A percentile compares a stretch with the other conserved stretches of the same genome.
Evolutionary conservation across 2,329 filamentous ascomycete species (phyloP).

Genomic region (Sarocladium oryzae): DNA sequence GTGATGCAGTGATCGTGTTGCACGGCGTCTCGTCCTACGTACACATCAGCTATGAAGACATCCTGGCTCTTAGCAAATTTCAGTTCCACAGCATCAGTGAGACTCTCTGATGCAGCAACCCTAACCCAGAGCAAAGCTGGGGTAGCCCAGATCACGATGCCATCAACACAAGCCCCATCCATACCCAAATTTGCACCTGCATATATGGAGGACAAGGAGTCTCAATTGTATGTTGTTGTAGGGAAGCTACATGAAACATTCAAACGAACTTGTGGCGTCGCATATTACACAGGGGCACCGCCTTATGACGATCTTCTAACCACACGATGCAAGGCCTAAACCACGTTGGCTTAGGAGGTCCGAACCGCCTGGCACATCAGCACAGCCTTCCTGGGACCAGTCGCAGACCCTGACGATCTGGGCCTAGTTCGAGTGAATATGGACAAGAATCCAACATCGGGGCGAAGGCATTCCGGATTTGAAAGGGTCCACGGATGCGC

Average conservation of each 20-base stretch:
- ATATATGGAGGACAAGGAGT: background rate
- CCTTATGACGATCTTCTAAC: background rate
- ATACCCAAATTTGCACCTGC: background rate
- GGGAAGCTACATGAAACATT: too few relatives aligned
- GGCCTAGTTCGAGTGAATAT: background rate
- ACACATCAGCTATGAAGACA: background rate
- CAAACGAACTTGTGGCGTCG: too few relatives aligned
- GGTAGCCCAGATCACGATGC: too few relatives aligned
- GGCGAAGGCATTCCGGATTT: background rate
- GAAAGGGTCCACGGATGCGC: background rate
- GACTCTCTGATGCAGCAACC: background rate
- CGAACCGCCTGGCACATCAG: background rate
- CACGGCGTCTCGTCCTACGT: background rate
- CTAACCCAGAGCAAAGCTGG: too few relatives aligned
- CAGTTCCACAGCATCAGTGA: background rate
- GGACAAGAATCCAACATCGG: background rate
- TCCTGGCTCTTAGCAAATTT: background rate
- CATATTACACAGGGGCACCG: background rate
- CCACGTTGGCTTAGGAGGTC: background rate
- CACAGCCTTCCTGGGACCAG: background rate
- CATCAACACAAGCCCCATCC: background rate
- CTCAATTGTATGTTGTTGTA: too few relatives aligned
- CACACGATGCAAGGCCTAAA: background rate
- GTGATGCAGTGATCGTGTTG: background rate
- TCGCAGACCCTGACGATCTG: conserved; percentile 5